Percentiles rank a stretch among this genome's conserved stretches.
Conservation (phyloP, 2,329 filamentous ascomycete species). For the Epichloe coenophiala region DNA sequence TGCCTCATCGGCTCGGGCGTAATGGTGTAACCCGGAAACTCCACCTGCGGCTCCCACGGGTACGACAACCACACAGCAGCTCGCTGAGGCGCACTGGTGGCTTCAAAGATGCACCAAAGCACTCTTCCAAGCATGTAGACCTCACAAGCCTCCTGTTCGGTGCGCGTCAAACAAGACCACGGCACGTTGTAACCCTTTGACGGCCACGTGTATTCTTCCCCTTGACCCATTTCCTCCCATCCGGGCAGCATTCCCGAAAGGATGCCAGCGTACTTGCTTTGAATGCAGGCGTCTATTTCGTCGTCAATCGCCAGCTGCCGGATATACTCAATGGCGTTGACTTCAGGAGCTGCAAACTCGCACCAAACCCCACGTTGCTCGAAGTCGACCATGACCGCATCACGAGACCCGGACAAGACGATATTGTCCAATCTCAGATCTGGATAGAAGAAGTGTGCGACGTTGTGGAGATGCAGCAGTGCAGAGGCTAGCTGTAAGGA, state of each 20-base stretch:
- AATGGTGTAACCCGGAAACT: conserved; percentile 38
- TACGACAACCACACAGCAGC: conserved; percentile 47
- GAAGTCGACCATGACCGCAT: conserved; percentile 46
- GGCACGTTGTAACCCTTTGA: conserved; percentile 38
- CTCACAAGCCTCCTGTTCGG: conserved; percentile 43
- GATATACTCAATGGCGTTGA: conserved; percentile 45
- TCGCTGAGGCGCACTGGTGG: conserved; percentile 42
- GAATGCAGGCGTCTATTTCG: conserved; percentile 26
- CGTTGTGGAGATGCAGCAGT: conserved; percentile 33
- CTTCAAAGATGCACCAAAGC: conserved; percentile 51
- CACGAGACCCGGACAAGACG: conserved; percentile 32
- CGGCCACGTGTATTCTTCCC: conserved; percentile 35
- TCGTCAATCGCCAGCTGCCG: conserved; percentile 38
- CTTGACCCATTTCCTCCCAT: conserved; percentile 27
- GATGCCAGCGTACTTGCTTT: conserved; percentile 26
- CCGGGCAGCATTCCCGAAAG: conserved; percentile 31
- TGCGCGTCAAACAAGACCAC: conserved; percentile 37
- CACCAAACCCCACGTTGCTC: conserved; percentile 51
- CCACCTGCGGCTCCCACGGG: conserved; percentile 37
- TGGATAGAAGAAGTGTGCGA: conserved; percentile 37
- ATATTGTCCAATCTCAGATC: conserved; percentile 48
- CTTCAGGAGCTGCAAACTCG: conserved; percentile 46
- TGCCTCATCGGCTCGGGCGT: conserved; percentile 32
- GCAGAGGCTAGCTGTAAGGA: conserved; percentile 37
- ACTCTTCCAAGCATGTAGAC: conserved; percentile 50